These are phyloP conservation scores for Sarcodon sp. DNA, from an alignment of 768 basidiomycete species.

Conservation along the genomic window DNA sequence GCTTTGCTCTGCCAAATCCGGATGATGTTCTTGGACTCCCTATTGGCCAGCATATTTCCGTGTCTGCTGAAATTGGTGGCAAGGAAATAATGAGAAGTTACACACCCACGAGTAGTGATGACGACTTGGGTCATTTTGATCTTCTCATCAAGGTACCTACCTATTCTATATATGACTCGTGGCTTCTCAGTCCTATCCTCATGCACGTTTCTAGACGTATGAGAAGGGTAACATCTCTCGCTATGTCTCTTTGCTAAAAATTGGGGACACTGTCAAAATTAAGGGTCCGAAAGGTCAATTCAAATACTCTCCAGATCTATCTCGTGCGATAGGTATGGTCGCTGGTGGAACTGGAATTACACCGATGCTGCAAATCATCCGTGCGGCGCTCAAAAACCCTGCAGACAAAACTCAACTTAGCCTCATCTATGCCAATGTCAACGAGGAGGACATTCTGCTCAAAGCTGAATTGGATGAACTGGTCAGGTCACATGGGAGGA, in stretches of 20 bases:
- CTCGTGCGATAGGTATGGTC: conserved; percentile 88
- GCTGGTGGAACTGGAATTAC: conserved; percentile 98
- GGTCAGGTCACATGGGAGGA: conserved; percentile 39
- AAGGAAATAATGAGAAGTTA: conserved; percentile 88
- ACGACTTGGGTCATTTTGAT: conserved; percentile 89
- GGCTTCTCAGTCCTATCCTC: conserved; percentile 2
- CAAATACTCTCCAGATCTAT: conserved; percentile 61
- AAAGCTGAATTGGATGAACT: conserved; percentile 80
- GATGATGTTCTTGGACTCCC: conserved; percentile 85
- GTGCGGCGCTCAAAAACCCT: conserved; percentile 86
- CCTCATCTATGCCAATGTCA: conserved; percentile 96
- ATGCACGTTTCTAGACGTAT: conserved; percentile 49
- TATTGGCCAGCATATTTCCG: conserved; percentile 91
- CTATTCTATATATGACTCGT: background rate
- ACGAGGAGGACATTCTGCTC: conserved; percentile 84
- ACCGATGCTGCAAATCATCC: conserved; percentile 97
- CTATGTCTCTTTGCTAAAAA: conserved; percentile 66
- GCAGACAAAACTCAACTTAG: conserved; percentile 68
- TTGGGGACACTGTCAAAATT: conserved; percentile 81
- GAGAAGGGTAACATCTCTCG: conserved; percentile 96
- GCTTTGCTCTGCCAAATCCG: conserved; percentile 68
- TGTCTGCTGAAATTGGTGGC: conserved; percentile 83
- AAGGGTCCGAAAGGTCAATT: conserved; percentile 97
- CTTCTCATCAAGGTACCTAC: conserved; percentile 82
- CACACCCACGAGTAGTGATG: conserved; percentile 90